Conservation (phyloP, 345 rosid genomes). For the Rhizophora mangle region DNA sequence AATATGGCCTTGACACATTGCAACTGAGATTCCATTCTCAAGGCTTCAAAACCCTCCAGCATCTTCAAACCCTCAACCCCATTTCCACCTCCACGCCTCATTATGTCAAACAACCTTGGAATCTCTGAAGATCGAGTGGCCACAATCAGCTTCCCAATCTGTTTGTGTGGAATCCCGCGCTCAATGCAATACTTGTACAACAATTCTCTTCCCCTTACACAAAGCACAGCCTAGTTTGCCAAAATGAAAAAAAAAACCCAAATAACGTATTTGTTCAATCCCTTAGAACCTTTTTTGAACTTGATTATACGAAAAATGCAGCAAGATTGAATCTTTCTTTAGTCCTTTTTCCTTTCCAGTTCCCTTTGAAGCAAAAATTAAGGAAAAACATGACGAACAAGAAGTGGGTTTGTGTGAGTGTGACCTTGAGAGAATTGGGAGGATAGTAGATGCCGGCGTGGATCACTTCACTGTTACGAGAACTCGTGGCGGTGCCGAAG, state of each 20-base stretch:
- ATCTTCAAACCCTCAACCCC: conserved; percentile 59
- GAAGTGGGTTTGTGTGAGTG: background rate
- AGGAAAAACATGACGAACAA: background rate
- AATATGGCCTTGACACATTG: conserved; percentile 74
- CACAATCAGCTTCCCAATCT: conserved; percentile 81
- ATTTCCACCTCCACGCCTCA: conserved; percentile 54
- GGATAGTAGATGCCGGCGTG: conserved; percentile 96
- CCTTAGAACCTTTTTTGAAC: too few relatives aligned
- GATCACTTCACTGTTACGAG: conserved; percentile 88
- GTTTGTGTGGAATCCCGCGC: conserved; percentile 48
- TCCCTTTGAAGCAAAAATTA: background rate
- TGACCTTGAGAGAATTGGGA: conserved; percentile 65
- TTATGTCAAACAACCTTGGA: conserved; percentile 52
- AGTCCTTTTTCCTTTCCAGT: background rate
- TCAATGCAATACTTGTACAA: conserved; percentile 63
- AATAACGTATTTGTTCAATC: too few relatives aligned
- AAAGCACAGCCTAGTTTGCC: conserved; percentile 48
- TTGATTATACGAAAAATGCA: too few relatives aligned
- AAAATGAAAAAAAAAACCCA: background rate
- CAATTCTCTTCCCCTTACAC: conserved; percentile 74
- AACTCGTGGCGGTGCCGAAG: conserved; percentile 76
- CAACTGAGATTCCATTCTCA: conserved; percentile 75
- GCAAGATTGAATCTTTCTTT: background rate
- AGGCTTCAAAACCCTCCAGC: conserved; percentile 73
- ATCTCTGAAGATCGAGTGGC: conserved; percentile 62